These are phyloP conservation scores for Drechslerella dactyloides DNA, from an alignment of 2,329 filamentous ascomycete species.

Conservation along the genomic window DNA sequence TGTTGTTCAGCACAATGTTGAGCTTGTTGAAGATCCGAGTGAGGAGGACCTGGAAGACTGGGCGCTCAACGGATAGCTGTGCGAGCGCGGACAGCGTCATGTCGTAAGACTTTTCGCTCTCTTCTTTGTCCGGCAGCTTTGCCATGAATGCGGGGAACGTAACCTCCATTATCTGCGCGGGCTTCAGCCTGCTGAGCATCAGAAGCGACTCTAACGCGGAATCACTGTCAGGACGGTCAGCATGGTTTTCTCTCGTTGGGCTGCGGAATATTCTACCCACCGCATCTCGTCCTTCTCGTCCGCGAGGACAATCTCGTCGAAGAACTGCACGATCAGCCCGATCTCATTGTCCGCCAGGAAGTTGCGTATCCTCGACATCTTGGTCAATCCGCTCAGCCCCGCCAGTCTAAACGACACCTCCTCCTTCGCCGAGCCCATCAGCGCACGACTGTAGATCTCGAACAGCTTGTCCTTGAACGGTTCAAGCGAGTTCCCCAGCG, in stretches of 20 bases:
- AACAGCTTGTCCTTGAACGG: slow-evolving; percentile 63
- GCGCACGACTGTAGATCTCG: slow-evolving; percentile 64
- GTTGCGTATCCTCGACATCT: slow-evolving; percentile 60
- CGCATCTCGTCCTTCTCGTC: slow-evolving; percentile 61
- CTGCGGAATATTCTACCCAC: slow-evolving; percentile 7
- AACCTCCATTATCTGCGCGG: slow-evolving; percentile 68
- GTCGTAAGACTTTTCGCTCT: slow-evolving; percentile 62
- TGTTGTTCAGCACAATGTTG: slow-evolving; percentile 61
- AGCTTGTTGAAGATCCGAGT: slow-evolving; percentile 70
- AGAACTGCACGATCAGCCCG: slow-evolving; percentile 64
- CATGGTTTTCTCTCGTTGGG: slow-evolving; percentile 57
- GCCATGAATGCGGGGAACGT: slow-evolving; percentile 72
- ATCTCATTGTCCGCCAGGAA: slow-evolving; percentile 64
- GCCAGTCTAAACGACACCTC: slow-evolving; percentile 63
- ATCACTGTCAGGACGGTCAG: slow-evolving; percentile 60
- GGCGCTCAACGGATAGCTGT: slow-evolving; percentile 68
- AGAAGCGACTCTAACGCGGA: slow-evolving; percentile 67
- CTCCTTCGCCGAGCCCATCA: slow-evolving; percentile 64
- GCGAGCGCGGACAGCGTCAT: slow-evolving; percentile 69
- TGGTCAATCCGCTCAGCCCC: slow-evolving; percentile 61
- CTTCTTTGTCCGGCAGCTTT: slow-evolving; percentile 66
- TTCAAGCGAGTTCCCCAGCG: slow-evolving; percentile 59
- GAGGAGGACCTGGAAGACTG: slow-evolving; percentile 69
- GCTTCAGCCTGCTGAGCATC: slow-evolving; percentile 68
- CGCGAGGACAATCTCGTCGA: slow-evolving; percentile 68